These are phyloP conservation scores for Entomortierella lignicola DNA, from an alignment of 192 early-diverging fungal species.

Conservation along the genomic window DNA sequence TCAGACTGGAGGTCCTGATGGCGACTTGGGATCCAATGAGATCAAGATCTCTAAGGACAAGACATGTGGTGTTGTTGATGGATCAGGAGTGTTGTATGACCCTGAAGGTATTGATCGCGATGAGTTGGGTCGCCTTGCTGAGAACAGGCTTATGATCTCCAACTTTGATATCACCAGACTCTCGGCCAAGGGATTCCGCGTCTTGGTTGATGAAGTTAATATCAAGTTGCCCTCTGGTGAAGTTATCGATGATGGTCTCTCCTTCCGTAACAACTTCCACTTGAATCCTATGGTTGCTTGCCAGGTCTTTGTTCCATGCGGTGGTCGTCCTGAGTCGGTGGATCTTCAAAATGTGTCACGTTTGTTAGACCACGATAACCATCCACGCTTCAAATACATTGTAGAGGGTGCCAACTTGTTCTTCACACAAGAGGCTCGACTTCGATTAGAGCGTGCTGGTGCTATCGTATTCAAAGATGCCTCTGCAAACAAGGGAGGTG, in stretches of 20 bases:
- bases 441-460: slow-evolving; percentile 94
- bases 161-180: slow-evolving; percentile 90
- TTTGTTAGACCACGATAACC: slow-evolving; percentile 83
- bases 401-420: slow-evolving; percentile 99
- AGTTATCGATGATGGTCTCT: slow-evolving; percentile 86
- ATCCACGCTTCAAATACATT: slow-evolving; percentile 97
- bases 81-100: slow-evolving; percentile 95
- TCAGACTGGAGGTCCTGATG: slow-evolving; percentile 98
- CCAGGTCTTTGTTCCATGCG: slow-evolving; percentile 97
- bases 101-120: slow-evolving; percentile 89
- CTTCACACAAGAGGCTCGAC: slow-evolving; percentile 98
- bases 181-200: slow-evolving; percentile 86
- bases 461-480: slow-evolving; percentile 97
- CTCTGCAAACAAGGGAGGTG: slow-evolving; percentile 99
- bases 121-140: slow-evolving; percentile 88
- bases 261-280: slow-evolving; percentile 99
- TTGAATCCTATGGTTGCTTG: slow-evolving; percentile 81
- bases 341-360: slow-evolving; percentile 89
- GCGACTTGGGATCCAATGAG: slow-evolving; percentile 98
- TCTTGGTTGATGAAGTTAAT: slow-evolving; percentile 92
- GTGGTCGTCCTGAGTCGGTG: slow-evolving; percentile 96
- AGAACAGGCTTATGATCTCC: slow-evolving; percentile 84
- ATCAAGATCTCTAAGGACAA: slow-evolving; percentile 98
- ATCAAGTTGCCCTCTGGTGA: slow-evolving; percentile 89
- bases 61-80: slow-evolving; percentile 94